Evolutionary conservation across 768 basidiomycete species (phyloP).

Genomic region (Tricholoma flavovirens): DNA sequence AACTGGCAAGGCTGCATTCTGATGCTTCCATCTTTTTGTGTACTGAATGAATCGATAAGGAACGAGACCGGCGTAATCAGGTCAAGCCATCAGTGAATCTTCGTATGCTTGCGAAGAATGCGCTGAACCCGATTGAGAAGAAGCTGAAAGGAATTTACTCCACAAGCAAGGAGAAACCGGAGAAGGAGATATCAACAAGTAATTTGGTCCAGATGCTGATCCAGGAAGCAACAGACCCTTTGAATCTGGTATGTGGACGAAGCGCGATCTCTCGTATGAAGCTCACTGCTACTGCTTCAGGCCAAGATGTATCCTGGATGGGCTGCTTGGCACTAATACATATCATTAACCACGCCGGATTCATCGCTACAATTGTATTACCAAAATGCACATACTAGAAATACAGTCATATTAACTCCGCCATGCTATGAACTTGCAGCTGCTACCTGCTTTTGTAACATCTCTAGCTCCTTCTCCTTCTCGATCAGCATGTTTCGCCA

Average conservation of each 20-base stretch:
- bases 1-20: constrained; percentile 36
- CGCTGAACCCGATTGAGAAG: constrained; percentile 74
- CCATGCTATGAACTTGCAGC: constrained; percentile 4
- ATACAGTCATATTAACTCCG: constrained; percentile 1
- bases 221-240: constrained; percentile 72
- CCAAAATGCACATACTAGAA: background rate
- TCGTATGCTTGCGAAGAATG: constrained; percentile 61
- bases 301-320: constrained; percentile 89
- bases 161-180: constrained; percentile 44
- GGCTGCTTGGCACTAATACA: constrained; percentile 70
- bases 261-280: background rate
- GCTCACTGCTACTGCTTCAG: constrained; percentile 33
- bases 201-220: constrained; percentile 91
- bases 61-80: constrained; percentile 38
- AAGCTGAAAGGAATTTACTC: constrained; percentile 75
- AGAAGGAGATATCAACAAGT: constrained; percentile 63
- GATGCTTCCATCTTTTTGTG: background rate
- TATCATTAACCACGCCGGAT: no score
- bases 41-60: constrained; percentile 22
- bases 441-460: constrained; percentile 55
- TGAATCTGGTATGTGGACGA: constrained; percentile 49
- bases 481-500: constrained; percentile 65
- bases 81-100: constrained; percentile 52
- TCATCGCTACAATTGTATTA: background rate
- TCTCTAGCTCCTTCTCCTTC: constrained; percentile 76